These are phyloP conservation scores for Pachyrhizus erosus DNA, from an alignment of 306 rosid species.

Conservation along the genomic window DNA sequence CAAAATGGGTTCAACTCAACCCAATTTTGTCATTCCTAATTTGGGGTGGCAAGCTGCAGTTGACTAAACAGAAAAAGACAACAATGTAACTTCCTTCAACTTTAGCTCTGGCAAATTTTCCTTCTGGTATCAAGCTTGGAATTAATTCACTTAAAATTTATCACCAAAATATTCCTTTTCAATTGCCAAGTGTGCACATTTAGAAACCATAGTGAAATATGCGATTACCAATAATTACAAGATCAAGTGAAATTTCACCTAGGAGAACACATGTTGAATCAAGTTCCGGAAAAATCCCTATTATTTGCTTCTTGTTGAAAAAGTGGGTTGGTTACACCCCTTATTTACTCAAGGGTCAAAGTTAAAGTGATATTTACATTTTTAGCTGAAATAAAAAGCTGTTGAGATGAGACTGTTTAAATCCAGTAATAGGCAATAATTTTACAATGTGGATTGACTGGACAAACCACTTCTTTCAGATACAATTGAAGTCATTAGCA, in stretches of 20 bases:
- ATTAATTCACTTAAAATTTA: slow-evolving; percentile 29
- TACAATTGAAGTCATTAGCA: slow-evolving; percentile 97
- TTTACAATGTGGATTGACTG: slow-evolving; percentile 34
- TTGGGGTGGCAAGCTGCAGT: slow-evolving; percentile 4
- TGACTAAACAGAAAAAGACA: slow-evolving; percentile 2
- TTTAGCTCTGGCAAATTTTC: slow-evolving; percentile 10
- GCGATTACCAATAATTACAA: slow-evolving; percentile 15
- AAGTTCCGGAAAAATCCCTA: slow-evolving; percentile 19
- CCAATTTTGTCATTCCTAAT: neutral
- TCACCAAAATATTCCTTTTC: neutral
- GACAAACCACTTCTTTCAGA: slow-evolving; percentile 60
- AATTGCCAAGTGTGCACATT: neutral
- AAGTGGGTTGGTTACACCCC: neutral
- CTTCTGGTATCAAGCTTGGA: slow-evolving; percentile 14
- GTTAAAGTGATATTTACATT: slow-evolving; percentile 34
- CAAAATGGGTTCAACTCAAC: neutral
- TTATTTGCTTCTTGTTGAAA: slow-evolving; percentile 21
- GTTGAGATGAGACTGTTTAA: slow-evolving; percentile 31
- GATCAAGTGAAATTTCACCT: slow-evolving; percentile 31
- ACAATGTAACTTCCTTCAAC: slow-evolving; percentile 14
- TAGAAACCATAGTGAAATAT: slow-evolving; percentile 28
- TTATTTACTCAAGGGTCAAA: slow-evolving; percentile 22
- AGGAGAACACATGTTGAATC: slow-evolving; percentile 3
- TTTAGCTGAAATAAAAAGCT: slow-evolving; percentile 31
- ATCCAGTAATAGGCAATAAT: slow-evolving; percentile 26